Base-by-base conservation (phyloP, 441 rosid species). In the Gossypium trilobum region DNA sequence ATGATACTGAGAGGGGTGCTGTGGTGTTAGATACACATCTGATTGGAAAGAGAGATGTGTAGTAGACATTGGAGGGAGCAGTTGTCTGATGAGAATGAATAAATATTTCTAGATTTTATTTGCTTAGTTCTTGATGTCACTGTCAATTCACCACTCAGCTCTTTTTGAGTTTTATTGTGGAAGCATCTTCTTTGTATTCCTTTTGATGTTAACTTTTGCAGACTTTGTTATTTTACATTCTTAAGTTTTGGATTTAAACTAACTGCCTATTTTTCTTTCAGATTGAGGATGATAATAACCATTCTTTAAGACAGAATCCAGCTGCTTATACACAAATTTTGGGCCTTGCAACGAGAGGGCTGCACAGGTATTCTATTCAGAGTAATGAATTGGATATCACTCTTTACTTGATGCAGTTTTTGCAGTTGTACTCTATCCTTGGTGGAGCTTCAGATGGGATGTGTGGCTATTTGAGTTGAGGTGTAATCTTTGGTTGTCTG, bases 341-440 rank as follows among this genome's bases (percentile, higher is more conserved):
- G 82, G 86, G 82, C 79, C 85, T 87, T 63, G 97, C 87, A 64
- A 85, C 89, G 9, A 86, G 95, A 88, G 94, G 93, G 70, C 89
- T 94, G 25, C 84, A 81, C 86, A 94, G 99, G 99, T 92, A 75
- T 74, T 75, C 44, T 73, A 31, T 39, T 75, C 20, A 72, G 73
- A 70, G 73, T 68, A 36, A 48, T 70, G 17, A 73, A 72, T 75
- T 55, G 42, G 14, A 39, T 14, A 11, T 50, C 27, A 0, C 50
- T 9, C 56, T 60, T 58, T 46, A 16, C 48, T 11, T 0, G 8
- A 2, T 74, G 11, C 70, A 66, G 29, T 39, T 74, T 68, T 16
- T 27, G 60, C 72, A 16, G 17, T 10, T 0, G 3, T 25, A 25
- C 42, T 48, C 64, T 19, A 71, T 39, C 54, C 52, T 29, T 17